Conservation (phyloP, 2,329 filamentous ascomycete species). For the Dactylellina sp. region DNA sequence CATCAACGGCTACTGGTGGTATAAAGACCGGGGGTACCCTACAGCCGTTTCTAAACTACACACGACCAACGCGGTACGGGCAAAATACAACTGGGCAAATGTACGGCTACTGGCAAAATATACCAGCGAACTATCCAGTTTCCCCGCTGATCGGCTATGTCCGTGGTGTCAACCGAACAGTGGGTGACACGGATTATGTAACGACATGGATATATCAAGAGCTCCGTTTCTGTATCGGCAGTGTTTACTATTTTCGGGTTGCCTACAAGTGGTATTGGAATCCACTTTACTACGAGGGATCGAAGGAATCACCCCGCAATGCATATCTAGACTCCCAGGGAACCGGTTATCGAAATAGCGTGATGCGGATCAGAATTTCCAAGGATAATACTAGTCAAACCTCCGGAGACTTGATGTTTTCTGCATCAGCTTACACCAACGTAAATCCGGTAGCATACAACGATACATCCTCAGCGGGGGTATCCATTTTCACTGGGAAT, state of each 20-base stretch:
- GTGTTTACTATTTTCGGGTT: conserved; percentile 12
- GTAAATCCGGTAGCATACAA: neutral
- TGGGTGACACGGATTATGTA: neutral
- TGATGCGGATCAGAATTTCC: neutral
- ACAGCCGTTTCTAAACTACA: conserved; percentile 12
- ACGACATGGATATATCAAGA: conserved; percentile 5
- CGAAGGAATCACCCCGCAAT: neutral
- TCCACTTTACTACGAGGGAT: neutral
- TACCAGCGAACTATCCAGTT: neutral
- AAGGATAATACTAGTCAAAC: neutral
- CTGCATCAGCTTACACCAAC: neutral
- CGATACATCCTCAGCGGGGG: neutral
- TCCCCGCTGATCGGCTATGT: conserved; percentile 1
- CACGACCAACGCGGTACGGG: neutral
- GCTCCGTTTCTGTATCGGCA: conserved; percentile 3
- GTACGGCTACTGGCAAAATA: conserved; percentile 3
- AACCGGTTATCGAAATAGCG: conserved; percentile 1
- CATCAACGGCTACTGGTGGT: neutral
- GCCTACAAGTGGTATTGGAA: conserved; percentile 31
- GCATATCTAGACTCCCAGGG: neutral
- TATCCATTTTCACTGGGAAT: conserved; percentile 10
- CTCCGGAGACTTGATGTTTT: neutral
- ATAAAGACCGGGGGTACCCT: neutral
- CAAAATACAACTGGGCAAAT: neutral
- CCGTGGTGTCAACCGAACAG: neutral